Evolutionary conservation across 177 flowering plant species (phyloP).

Genomic region (Vitis hybrid): DNA sequence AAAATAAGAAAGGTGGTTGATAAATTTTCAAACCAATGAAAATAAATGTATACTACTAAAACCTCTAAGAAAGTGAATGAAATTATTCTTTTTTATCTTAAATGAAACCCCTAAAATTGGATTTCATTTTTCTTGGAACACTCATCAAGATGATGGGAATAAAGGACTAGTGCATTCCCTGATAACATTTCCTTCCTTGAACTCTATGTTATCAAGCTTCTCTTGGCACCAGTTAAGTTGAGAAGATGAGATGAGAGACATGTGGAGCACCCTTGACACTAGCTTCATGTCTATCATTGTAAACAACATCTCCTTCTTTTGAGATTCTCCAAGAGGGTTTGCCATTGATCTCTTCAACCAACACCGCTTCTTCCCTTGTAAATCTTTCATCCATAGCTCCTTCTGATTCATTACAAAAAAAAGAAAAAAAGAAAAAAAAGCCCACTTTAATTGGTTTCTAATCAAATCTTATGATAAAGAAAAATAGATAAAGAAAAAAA

Average conservation of each 20-base stretch:
- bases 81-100: background rate
- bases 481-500: too few species aligned
- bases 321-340: slow-evolving; percentile 20
- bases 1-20: too few species aligned
- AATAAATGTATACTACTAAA: too few species aligned
- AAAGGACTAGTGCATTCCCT: slow-evolving; percentile 16
- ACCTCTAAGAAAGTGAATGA: too few species aligned
- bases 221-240: slow-evolving; percentile 59
- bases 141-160: slow-evolving; percentile 32
- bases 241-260: slow-evolving; percentile 40
- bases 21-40: too few species aligned
- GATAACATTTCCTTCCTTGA: slow-evolving; percentile 27
- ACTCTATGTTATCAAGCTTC: slow-evolving; percentile 38
- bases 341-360: slow-evolving; percentile 32
- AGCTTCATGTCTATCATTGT: slow-evolving; percentile 49
- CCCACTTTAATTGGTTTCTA: too few species aligned
- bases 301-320: slow-evolving; percentile 30
- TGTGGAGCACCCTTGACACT: slow-evolving; percentile 40
- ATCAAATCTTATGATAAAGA: too few species aligned
- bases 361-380: slow-evolving; percentile 36
- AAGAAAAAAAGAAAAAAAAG: background rate
- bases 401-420: slow-evolving; percentile 28
- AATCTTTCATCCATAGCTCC: slow-evolving; percentile 35
- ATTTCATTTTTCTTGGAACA: background rate
- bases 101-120: slow-evolving; percentile 14